phyloP scores from a whole-genome alignment of 1,139 yeast species.

The Zygosaccharomyces sapae region DNA sequence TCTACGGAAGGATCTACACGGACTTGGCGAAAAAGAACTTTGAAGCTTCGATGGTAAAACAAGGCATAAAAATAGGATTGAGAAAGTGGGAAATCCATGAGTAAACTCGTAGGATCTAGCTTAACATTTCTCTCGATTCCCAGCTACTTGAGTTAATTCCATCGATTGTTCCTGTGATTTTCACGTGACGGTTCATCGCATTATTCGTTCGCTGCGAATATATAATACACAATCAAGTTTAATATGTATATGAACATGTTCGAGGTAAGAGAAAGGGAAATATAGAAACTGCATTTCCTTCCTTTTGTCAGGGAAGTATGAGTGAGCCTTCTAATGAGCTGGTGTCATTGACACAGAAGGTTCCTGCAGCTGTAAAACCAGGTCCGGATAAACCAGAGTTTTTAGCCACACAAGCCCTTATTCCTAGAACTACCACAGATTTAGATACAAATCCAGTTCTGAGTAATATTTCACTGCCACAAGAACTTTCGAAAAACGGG shows the following conservation, averaged over 20 bases:
- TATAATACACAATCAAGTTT: neutral
- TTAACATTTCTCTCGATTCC: neutral
- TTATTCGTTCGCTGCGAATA: no score
- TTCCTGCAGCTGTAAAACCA: conserved; percentile 4
- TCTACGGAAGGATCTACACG: neutral
- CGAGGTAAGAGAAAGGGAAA: neutral
- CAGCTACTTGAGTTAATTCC: no score
- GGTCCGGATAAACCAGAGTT: conserved; percentile 21
- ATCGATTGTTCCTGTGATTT: no score
- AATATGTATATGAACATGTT: neutral
- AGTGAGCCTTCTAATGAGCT: conserved; percentile 3
- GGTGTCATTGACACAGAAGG: conserved; percentile 2
- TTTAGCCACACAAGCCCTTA: conserved; percentile 18
- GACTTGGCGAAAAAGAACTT: neutral
- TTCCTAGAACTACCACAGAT: conserved; percentile 29
- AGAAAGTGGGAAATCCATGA: neutral
- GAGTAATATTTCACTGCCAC: conserved; percentile 28
- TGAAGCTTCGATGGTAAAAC: neutral
- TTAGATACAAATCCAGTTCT: conserved; percentile 32
- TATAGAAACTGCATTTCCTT: neutral
- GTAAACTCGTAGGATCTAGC: neutral
- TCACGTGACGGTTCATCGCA: no score
- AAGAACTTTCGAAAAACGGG: conserved; percentile 3
- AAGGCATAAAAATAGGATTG: neutral
- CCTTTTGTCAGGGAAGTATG: neutral